Percentiles rank a stretch among this genome's conserved stretches.
phyloP scores from a whole-genome alignment of 345 rosid species.

The Camelina hispida region DNA sequence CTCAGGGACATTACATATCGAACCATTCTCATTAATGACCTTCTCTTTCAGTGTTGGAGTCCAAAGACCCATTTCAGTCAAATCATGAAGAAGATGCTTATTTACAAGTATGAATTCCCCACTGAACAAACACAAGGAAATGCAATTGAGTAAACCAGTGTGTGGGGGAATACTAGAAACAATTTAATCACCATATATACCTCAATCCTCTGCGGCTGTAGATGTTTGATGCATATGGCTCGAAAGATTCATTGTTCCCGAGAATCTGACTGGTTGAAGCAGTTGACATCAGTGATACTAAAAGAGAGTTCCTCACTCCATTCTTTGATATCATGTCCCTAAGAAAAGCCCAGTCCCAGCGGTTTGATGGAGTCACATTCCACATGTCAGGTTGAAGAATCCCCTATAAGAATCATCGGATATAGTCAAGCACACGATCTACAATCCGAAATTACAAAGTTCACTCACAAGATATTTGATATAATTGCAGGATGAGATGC shows the following conservation, averaged over 20 bases:
- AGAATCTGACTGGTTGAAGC: slow-evolving; percentile 91
- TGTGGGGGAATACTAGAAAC: background rate
- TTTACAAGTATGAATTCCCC: slow-evolving; percentile 81
- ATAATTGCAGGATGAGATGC: background rate
- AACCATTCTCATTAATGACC: slow-evolving; percentile 63
- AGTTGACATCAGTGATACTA: slow-evolving; percentile 78
- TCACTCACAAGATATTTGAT: too few relatives aligned
- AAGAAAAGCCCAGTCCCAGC: slow-evolving; percentile 43
- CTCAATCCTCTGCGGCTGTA: slow-evolving; percentile 74
- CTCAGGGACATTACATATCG: slow-evolving; percentile 57
- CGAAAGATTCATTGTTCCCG: slow-evolving; percentile 79
- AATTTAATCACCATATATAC: slow-evolving; percentile 43
- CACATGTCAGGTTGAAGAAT: slow-evolving; percentile 41
- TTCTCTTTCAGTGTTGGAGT: slow-evolving; percentile 59
- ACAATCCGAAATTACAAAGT: too few relatives aligned
- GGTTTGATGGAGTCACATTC: slow-evolving; percentile 21
- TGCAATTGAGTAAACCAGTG: background rate
- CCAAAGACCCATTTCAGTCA: slow-evolving; percentile 75
- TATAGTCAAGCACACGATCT: too few relatives aligned
- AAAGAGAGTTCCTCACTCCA: slow-evolving; percentile 76
- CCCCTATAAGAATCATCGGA: too few relatives aligned
- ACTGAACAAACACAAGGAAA: slow-evolving; percentile 38
- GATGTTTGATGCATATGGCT: slow-evolving; percentile 78
- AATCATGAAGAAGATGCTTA: slow-evolving; percentile 79
- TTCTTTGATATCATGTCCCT: slow-evolving; percentile 58